Base-by-base conservation (phyloP, 768 basidiomycete genomes). In the Amanita brunnescens region DNA sequence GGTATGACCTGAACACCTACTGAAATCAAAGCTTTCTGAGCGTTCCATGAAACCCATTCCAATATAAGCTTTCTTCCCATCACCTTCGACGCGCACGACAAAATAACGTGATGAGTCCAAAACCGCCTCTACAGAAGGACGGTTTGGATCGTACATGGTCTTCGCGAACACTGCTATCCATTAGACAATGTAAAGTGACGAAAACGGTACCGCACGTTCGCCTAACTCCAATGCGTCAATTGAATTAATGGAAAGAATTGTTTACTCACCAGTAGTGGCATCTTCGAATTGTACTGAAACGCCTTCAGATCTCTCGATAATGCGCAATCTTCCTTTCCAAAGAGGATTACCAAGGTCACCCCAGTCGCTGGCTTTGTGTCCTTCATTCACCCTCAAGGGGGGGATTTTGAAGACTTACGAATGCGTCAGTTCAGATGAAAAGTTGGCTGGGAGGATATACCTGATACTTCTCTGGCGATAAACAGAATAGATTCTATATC, bases 41-140 rank as follows among this genome's bases (percentile, higher is more conserved):
- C 91, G 78, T 62, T 94, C 92, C 18, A 78, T 77, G 64, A 93
- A 97, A 13, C 93, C 93, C 78, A 96, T 85, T 5, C 93, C 93
- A 52, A 97, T 91, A 61, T 91, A 93, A 1, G 94, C 93, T 63
- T 89, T 87, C 65, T 78, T 83, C 18, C 91, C 91, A 13, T 72
- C 74, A 58, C 94, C 92, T 64, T 96, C 93, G 2, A 96, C 87
- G 49, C 91, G 78, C 37, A 96, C 73, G 13, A 95, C 93, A 62
- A 97, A 97, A 64, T 97, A 97, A 43, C 93, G 81, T 9, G 92
- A 94, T 1, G 91, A 94, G 64, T 97, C 93, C 23, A 96, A 74
- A 13, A 94, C 92, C n/a, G 90, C 87, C 57, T 97, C 93, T n/a
- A 97, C 89, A 24, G 79, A 83, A 4, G 91, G 89, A 52, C 81